Evolutionary conservation across 2,329 filamentous ascomycete species (phyloP).

Genomic region (Diplodia scrobiculata): DNA sequence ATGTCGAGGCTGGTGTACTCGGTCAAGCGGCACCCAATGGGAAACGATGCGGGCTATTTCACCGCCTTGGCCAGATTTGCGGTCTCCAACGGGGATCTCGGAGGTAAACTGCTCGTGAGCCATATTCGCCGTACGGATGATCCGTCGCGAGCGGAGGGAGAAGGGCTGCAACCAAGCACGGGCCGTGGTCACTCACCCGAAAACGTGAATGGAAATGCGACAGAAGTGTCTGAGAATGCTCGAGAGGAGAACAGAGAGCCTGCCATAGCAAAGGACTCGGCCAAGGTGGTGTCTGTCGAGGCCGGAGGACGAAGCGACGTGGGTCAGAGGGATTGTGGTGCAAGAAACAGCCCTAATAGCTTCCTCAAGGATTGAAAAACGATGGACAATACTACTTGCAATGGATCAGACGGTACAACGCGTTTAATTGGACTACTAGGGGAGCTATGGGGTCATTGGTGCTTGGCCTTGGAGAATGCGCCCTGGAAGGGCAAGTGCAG

Average conservation of each 20-base stretch:
- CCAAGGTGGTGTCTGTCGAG: not conserved
- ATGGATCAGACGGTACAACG: too few relatives aligned
- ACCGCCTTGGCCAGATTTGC: not conserved
- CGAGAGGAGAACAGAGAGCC: not conserved
- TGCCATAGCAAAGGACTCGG: not conserved
- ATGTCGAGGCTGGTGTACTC: constrained; percentile 6
- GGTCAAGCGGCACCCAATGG: not conserved
- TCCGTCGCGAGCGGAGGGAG: not conserved
- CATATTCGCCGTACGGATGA: not conserved
- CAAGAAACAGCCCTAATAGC: not conserved
- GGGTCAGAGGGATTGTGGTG: not conserved
- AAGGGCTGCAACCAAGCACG: not conserved
- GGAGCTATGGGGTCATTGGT: too few relatives aligned
- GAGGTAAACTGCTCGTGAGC: not conserved
- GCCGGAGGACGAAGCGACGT: not conserved
- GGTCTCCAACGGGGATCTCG: not conserved
- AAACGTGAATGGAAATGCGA: not conserved
- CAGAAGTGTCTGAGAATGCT: not conserved
- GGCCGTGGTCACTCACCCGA: not conserved
- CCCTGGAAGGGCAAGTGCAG: too few relatives aligned
- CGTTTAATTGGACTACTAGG: too few relatives aligned
- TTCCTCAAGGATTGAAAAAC: not conserved
- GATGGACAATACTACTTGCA: not conserved
- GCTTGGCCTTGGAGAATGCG: too few relatives aligned
- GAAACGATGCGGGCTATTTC: not conserved